Percentiles rank a stretch among this genome's conserved stretches.
phyloP scores from a whole-genome alignment of 352 stramenopile genomes.

The Halophytophthora batemanensis region DNA sequence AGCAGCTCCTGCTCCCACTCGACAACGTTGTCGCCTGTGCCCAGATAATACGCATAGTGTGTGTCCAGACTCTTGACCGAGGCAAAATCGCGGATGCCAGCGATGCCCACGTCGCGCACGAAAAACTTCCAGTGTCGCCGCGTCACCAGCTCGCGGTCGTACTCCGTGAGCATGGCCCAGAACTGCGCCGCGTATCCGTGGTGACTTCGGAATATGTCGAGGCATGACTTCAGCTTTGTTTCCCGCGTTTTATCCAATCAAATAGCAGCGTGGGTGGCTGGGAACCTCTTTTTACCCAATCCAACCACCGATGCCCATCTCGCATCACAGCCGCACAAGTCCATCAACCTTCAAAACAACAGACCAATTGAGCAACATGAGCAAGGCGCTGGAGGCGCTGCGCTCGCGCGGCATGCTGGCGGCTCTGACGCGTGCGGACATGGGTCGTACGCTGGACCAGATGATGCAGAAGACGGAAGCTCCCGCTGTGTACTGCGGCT shows the following conservation, averaged over 20 bases:
- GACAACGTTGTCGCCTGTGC: constrained; percentile 52
- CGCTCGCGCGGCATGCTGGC: constrained; percentile 70
- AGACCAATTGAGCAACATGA: constrained; percentile 41
- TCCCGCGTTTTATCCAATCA: background rate
- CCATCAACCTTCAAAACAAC: background rate
- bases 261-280: background rate
- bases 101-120: constrained; percentile 54
- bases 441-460: constrained; percentile 48
- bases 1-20: constrained; percentile 63
- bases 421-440: constrained; percentile 65
- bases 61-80: constrained; percentile 74
- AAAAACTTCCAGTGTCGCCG: constrained; percentile 40
- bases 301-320: no score
- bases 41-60: constrained; percentile 68
- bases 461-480: constrained; percentile 25
- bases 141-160: no score
- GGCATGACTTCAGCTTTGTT: no score
- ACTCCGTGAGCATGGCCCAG: no score
- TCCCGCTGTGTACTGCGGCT: constrained; percentile 83
- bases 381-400: constrained; percentile 56
- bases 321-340: no score
- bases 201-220: no score
- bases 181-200: constrained; percentile 38
- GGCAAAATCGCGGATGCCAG: constrained; percentile 52
- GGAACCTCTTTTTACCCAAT: no score